phyloP scores from a whole-genome alignment of 495 filamentous ascomycete genomes.

The Monascus purpureus region DNA sequence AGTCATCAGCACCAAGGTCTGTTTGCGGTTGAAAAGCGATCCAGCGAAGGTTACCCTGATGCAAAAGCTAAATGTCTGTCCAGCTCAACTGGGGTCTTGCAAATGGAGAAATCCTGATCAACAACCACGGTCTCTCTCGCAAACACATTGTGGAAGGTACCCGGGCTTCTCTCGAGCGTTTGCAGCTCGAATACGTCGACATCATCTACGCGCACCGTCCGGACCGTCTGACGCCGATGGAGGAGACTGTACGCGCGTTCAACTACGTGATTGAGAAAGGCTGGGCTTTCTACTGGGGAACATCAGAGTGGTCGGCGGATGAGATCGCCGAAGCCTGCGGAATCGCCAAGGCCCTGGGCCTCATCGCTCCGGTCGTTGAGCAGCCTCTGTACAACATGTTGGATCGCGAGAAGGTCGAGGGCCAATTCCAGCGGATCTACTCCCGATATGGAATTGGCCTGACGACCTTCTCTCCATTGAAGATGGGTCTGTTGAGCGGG shows the following conservation, averaged over 20 bases:
- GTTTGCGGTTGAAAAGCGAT: background rate
- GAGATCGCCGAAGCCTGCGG: conserved; percentile 69
- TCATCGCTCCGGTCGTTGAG: conserved; percentile 74
- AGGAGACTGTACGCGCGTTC: conserved; percentile 75
- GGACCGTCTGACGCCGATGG: conserved; percentile 71
- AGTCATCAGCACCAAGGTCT: conserved; percentile 73
- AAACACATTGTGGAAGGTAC: conserved; percentile 74
- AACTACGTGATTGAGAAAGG: conserved; percentile 65
- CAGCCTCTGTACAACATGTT: conserved; percentile 81
- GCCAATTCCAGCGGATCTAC: conserved; percentile 56
- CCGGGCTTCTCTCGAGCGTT: conserved; percentile 47
- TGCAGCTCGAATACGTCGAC: conserved; percentile 61
- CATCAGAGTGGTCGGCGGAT: conserved; percentile 70
- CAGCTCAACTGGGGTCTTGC: conserved; percentile 55
- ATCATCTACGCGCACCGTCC: conserved; percentile 76
- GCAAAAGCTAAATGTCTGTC: conserved; percentile 1
- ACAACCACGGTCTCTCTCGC: conserved; percentile 64
- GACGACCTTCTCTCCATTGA: conserved; percentile 61
- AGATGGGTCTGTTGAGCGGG: conserved; percentile 60
- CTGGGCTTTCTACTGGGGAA: conserved; percentile 85
- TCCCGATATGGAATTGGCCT: conserved; percentile 51
- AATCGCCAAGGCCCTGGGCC: conserved; percentile 54
- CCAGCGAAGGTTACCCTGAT: too few species aligned
- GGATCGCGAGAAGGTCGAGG: conserved; percentile 56
- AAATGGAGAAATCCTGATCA: conserved; percentile 47